Evolutionary conservation across 2,329 filamentous ascomycete genomes (phyloP), one percentile per base, ranked within the genome.

Genomic region (Lasiodiplodia citricola): DNA sequence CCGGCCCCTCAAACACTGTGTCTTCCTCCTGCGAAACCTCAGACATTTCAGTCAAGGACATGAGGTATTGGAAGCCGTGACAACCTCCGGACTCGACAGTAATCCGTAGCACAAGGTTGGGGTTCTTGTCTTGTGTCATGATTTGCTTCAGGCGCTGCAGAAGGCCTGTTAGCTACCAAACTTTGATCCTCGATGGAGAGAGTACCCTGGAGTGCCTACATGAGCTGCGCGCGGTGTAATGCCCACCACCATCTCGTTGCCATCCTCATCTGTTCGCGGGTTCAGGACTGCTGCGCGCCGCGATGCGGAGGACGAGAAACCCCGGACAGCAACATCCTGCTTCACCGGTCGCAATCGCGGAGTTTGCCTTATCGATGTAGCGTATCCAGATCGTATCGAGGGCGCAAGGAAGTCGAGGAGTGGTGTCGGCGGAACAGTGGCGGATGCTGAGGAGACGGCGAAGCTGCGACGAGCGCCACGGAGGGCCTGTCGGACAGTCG

Each of bases 61-160:
- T 97, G 57, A 97, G 83, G 78, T 99, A 99, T 79, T 99, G 96
- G 80, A 99, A 99, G 62, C 96, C 96, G 81, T 99, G 96, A 80
- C 96, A 99, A 68, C 96, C 96, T 71, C 96, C 96, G 68, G 91
- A 93, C 77, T 97, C 94, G 69, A 99, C 94, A 70, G 92, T 91
- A 72, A 99, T 92, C 65, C 95, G 92, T n/a, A 99, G 87, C 28
- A 94, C 92, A 38, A 97, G 88, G 75, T 92, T 85, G 2, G 93
- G 92, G 78, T 97, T 96, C 70, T 74, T 70, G 72, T 80, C 85
- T 69, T 70, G 84, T 70, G 73, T 79, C 71, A 79, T 77, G 74
- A 84, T 97, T 72, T 93, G 87, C 69, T 88, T 86, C 38, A 97
- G 88, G 44, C 94, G 92, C 79, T 81, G 75, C 25, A 76, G 73